Conservation (phyloP, 257 asterid genomes). For the Forsythia suspensa region DNA sequence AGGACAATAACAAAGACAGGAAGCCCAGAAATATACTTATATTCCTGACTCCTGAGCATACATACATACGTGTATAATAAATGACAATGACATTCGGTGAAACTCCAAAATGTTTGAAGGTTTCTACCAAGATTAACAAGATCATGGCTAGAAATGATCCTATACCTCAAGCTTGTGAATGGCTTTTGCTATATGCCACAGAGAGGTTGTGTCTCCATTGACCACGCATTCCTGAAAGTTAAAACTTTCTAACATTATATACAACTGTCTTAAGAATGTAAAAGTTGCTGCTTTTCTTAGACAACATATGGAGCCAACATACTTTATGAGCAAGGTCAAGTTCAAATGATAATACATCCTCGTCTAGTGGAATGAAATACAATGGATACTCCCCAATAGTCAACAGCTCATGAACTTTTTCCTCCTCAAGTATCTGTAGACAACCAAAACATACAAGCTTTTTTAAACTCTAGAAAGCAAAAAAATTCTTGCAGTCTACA, state of each 20-base stretch:
- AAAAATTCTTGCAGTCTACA: neutral
- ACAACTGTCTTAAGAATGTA: constrained; percentile 17
- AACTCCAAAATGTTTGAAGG: constrained; percentile 7
- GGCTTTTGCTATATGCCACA: constrained; percentile 95
- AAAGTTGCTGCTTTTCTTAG: neutral
- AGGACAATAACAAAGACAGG: neutral
- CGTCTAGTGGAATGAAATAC: constrained; percentile 87
- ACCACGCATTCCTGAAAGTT: constrained; percentile 69
- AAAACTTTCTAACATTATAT: constrained; percentile 34
- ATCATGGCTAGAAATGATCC: constrained; percentile 8
- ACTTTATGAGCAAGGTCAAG: constrained; percentile 87
- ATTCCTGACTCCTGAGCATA: constrained; percentile 1
- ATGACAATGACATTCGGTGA: neutral
- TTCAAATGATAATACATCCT: constrained; percentile 89
- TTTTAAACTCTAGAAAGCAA: neutral
- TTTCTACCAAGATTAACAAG: constrained; percentile 8
- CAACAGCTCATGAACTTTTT: constrained; percentile 76
- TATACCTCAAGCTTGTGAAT: constrained; percentile 92
- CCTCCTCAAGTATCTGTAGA: constrained; percentile 84
- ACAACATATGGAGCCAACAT: constrained; percentile 24
- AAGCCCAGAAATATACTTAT: neutral
- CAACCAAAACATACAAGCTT: constrained; percentile 8
- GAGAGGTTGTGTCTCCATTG: constrained; percentile 85
- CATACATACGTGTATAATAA: neutral
- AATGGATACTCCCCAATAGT: constrained; percentile 86